Conservation (phyloP, 495 filamentous ascomycete genomes). For the Usnea hakonensis region DNA sequence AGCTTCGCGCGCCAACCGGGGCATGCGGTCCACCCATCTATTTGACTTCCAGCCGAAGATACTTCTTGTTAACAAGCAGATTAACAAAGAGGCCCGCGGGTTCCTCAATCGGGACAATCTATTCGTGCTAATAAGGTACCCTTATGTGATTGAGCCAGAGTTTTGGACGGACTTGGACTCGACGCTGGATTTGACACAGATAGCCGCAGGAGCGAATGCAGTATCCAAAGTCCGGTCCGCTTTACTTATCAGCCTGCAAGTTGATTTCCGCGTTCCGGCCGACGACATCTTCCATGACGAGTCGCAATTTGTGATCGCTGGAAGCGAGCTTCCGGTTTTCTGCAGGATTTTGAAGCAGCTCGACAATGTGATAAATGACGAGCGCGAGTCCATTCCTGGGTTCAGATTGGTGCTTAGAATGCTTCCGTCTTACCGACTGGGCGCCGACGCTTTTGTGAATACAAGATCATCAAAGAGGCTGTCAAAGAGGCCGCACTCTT, state of each 20-base stretch:
- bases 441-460: background rate
- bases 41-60: background rate
- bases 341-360: background rate
- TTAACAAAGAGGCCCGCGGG: background rate
- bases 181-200: background rate
- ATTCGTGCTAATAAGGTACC: background rate
- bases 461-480: background rate
- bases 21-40: background rate
- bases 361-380: background rate
- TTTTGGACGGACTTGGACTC: background rate
- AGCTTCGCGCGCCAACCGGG: background rate
- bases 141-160: background rate
- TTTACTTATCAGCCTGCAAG: background rate
- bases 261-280: background rate
- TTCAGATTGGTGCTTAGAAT: background rate
- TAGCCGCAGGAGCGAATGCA: background rate
- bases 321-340: background rate
- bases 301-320: background rate
- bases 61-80: background rate
- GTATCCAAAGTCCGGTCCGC: background rate
- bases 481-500: background rate
- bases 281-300: background rate
- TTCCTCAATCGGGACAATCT: background rate
- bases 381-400: background rate
- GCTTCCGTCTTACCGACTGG: background rate